Percentiles rank a stretch among this genome's conserved stretches.
Conservation (phyloP, 345 rosid genomes). For the Erucastrum elatum region DNA sequence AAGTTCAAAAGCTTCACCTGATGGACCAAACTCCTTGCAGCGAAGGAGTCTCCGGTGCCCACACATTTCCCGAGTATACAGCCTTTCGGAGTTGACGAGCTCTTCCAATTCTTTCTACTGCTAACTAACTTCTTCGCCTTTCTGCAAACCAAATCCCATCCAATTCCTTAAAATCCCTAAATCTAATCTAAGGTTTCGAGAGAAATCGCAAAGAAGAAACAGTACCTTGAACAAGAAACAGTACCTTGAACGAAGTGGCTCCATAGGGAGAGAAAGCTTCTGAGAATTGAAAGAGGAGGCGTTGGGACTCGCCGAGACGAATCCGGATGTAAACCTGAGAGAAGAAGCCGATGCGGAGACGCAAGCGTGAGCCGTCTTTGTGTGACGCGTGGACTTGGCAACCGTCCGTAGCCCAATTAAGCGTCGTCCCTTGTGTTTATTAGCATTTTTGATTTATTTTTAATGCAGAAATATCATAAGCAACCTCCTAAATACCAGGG, state of each 20-base stretch:
- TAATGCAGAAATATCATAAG: too few relatives aligned
- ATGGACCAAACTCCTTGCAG: slow-evolving; percentile 86
- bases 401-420: too few relatives aligned
- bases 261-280: slow-evolving; percentile 48
- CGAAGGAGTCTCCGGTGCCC: slow-evolving; percentile 48
- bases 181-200: neutral
- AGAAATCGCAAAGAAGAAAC: too few relatives aligned
- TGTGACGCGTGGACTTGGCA: too few relatives aligned
- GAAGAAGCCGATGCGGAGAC: slow-evolving; percentile 62
- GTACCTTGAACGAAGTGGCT: slow-evolving; percentile 63
- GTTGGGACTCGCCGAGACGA: slow-evolving; percentile 54
- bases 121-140: slow-evolving; percentile 55
- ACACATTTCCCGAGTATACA: slow-evolving; percentile 47
- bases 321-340: slow-evolving; percentile 48
- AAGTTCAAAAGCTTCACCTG: slow-evolving; percentile 47
- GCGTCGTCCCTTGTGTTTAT: too few relatives aligned
- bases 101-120: slow-evolving; percentile 41
- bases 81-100: slow-evolving; percentile 46
- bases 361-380: slow-evolving; percentile 60
- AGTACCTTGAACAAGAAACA: too few relatives aligned
- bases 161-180: slow-evolving; percentile 10
- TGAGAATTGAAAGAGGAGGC: slow-evolving; percentile 48
- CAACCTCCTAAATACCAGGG: too few relatives aligned
- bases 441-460: too few relatives aligned
- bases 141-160: slow-evolving; percentile 38